Conservation (phyloP, 148 eudicot species). For the Arbutus unedo region DNA sequence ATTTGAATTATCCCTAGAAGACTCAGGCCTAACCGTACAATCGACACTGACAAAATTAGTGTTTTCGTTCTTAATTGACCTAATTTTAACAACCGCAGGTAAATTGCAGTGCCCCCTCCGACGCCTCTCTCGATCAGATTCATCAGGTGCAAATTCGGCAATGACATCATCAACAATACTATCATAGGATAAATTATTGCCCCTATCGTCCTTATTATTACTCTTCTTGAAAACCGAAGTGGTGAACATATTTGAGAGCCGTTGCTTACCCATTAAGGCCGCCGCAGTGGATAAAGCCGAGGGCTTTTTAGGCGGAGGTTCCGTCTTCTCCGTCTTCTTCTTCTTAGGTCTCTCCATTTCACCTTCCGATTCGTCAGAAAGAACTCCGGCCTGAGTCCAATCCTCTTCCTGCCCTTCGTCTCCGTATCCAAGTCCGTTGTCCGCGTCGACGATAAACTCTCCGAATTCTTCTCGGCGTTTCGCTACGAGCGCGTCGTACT, state of each 20-base stretch:
- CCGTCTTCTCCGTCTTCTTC: conserved; percentile 47
- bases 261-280: conserved; percentile 75
- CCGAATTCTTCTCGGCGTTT: conserved; percentile 61
- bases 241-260: conserved; percentile 73
- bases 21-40: conserved; percentile 19
- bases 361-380: conserved; percentile 52
- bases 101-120: conserved; percentile 39
- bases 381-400: conserved; percentile 53
- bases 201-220: conserved; percentile 34
- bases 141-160: conserved; percentile 88
- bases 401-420: conserved; percentile 96
- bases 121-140: conserved; percentile 73
- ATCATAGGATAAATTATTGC: conserved; percentile 40
- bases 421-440: conserved; percentile 58
- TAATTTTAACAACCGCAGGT: conserved; percentile 14
- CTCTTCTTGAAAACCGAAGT: conserved; percentile 66
- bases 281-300: conserved; percentile 65
- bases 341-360: conserved; percentile 44
- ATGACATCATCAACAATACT: conserved; percentile 89
- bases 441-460: conserved; percentile 72
- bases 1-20: conserved; percentile 15
- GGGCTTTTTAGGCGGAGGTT: conserved; percentile 41
- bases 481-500: conserved; percentile 73
- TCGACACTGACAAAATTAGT: conserved; percentile 16
- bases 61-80: conserved; percentile 31